These are phyloP conservation scores for Lachnellula occidentalis DNA, from an alignment of 2,329 filamentous ascomycete species.

Conservation along the genomic window DNA sequence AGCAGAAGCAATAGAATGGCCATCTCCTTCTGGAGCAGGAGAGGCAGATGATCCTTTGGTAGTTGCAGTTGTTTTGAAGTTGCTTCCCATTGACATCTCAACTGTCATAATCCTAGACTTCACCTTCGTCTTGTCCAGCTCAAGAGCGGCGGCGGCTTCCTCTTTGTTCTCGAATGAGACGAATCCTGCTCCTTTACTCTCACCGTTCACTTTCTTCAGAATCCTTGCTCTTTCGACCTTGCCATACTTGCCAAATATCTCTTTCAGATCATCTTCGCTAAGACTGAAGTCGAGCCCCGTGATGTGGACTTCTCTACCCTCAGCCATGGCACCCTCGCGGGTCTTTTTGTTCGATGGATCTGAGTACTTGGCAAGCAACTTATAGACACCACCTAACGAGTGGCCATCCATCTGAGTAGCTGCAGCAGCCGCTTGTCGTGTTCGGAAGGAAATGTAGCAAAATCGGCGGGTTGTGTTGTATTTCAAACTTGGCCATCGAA, in stretches of 20 bases:
- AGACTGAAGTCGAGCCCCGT: conserved; percentile 59
- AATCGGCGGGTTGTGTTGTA: conserved; percentile 85
- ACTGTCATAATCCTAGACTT: conserved; percentile 64
- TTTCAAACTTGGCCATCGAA: conserved; percentile 88
- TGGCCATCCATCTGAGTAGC: conserved; percentile 70
- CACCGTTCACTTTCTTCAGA: conserved; percentile 60
- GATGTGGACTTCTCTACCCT: conserved; percentile 81
- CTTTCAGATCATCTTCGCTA: conserved; percentile 62
- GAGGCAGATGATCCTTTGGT: conserved; percentile 33
- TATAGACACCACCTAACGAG: conserved; percentile 61
- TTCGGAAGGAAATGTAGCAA: conserved; percentile 89
- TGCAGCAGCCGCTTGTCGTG: conserved; percentile 58
- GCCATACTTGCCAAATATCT: conserved; percentile 71
- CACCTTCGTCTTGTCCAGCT: conserved; percentile 67
- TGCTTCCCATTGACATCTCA: conserved; percentile 50
- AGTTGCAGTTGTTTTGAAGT: conserved; percentile 51
- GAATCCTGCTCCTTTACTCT: conserved; percentile 73
- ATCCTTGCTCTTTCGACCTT: conserved; percentile 67
- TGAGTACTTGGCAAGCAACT: conserved; percentile 74
- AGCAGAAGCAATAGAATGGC: conserved; percentile 31
- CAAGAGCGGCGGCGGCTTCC: conserved; percentile 60
- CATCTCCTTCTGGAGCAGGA: conserved; percentile 30
- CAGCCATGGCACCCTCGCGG: conserved; percentile 74
- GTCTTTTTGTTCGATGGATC: conserved; percentile 73
- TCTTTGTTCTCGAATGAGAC: conserved; percentile 69